These are phyloP conservation scores for Acorus calamus DNA, from an alignment of 106 monocot species.

Conservation along the genomic window DNA sequence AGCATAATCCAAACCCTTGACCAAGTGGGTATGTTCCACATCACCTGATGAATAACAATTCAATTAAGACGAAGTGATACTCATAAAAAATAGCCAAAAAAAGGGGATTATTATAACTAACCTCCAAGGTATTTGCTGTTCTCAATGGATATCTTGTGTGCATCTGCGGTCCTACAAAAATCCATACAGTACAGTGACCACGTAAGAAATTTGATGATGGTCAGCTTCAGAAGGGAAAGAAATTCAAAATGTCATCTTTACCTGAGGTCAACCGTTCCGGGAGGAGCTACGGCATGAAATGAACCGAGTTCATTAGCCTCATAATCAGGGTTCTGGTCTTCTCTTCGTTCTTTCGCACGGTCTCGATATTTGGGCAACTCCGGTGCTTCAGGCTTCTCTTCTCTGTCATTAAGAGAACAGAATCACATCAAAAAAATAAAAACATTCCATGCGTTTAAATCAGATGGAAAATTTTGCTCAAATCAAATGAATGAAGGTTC, in stretches of 20 bases:
- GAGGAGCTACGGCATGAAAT: conserved; percentile 95
- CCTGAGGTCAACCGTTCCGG: conserved; percentile 77
- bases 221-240: neutral
- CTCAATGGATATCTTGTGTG: conserved; percentile 93
- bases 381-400: conserved; percentile 81
- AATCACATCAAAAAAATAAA: no score
- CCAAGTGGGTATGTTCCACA: conserved; percentile 94
- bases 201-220: neutral
- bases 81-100: neutral
- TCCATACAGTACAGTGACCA: neutral
- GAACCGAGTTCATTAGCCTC: conserved; percentile 84
- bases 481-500: no score
- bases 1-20: conserved; percentile 98
- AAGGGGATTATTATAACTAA: conserved; percentile 17
- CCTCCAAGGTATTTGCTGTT: conserved; percentile 99
- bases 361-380: conserved; percentile 86
- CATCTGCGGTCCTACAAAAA: conserved; percentile 63
- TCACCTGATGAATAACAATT: conserved; percentile 46
- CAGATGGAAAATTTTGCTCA: no score
- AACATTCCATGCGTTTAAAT: no score
- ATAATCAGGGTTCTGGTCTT: conserved; percentile 98
- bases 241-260: conserved; percentile 10
- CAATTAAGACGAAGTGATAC: neutral
- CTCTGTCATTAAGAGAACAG: conserved; percentile 22
- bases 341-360: conserved; percentile 95